Conservation (phyloP, 495 filamentous ascomycete species). For the Hyaloscypha hepaticicola region DNA sequence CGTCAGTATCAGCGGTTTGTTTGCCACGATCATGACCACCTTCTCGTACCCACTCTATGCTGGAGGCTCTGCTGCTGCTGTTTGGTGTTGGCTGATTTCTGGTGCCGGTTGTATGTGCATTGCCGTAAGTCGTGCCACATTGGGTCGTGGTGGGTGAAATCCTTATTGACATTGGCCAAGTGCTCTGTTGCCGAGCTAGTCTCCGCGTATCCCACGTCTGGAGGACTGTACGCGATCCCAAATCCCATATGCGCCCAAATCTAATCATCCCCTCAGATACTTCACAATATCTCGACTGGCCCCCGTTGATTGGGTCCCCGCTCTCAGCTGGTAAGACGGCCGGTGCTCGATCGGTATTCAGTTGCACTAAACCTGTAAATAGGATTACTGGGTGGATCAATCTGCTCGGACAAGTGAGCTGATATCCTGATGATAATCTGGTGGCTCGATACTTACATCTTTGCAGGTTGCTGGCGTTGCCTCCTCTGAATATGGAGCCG, state of each 20-base stretch:
- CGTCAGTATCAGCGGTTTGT: slow-evolving; percentile 60
- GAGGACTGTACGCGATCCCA: slow-evolving; percentile 52
- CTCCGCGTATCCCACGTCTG: slow-evolving; percentile 58
- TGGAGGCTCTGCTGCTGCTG: slow-evolving; percentile 56
- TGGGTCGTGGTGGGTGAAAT: not conserved
- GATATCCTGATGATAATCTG: not conserved
- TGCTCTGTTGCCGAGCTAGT: slow-evolving; percentile 56
- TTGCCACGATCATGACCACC: slow-evolving; percentile 60
- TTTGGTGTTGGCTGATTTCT: slow-evolving; percentile 68
- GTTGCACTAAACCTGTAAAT: not conserved
- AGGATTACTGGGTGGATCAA: slow-evolving; percentile 65
- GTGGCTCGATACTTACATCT: not conserved
- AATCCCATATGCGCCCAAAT: slow-evolving; percentile 40
- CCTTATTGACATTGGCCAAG: slow-evolving; percentile 13
- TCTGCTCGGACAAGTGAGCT: slow-evolving; percentile 53
- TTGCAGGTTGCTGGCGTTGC: slow-evolving; percentile 55
- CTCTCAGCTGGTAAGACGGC: slow-evolving; percentile 24
- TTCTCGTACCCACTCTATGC: slow-evolving; percentile 59
- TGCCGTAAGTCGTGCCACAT: slow-evolving; percentile 41
- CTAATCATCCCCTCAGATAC: slow-evolving; percentile 19
- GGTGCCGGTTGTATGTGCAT: slow-evolving; percentile 63
- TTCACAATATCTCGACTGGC: slow-evolving; percentile 40
- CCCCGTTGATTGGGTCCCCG: slow-evolving; percentile 38
- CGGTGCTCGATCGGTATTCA: not conserved
- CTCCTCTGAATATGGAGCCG: slow-evolving; percentile 64